Percentiles rank a stretch among this genome's conserved stretches.
These are phyloP conservation scores for Monosporozyma siamensis DNA, from an alignment of 805 yeast species.

Conservation along the genomic window DNA sequence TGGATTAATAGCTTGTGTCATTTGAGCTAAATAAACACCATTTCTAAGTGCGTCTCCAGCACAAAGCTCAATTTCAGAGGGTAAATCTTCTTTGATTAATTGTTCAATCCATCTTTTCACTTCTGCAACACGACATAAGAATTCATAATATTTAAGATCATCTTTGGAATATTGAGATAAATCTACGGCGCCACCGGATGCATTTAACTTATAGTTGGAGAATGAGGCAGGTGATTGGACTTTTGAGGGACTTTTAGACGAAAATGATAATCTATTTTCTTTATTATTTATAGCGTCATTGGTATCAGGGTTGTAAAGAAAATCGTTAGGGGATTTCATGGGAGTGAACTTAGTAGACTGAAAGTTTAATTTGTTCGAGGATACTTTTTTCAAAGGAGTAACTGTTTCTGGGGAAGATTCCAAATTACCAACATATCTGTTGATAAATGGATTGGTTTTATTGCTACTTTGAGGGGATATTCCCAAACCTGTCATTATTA, in stretches of 20 bases:
- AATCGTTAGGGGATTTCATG: not conserved
- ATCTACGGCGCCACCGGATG: conserved; percentile 1
- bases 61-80: conserved; percentile 45
- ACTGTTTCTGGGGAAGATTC: not conserved
- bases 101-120: conserved; percentile 74
- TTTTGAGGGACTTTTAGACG: conserved; percentile 1
- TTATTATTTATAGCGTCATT: not conserved
- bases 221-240: not conserved
- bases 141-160: conserved; percentile 53
- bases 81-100: conserved; percentile 48
- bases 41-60: conserved; percentile 58
- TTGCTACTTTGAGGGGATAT: not conserved
- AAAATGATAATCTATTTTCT: not conserved
- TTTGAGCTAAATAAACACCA: conserved; percentile 77
- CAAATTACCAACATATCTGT: conserved; percentile 24
- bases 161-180: conserved; percentile 8
- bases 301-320: not conserved
- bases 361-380: conserved; percentile 14
- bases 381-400: conserved; percentile 14
- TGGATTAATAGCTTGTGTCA: conserved; percentile 66
- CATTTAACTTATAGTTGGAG: not conserved
- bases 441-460: conserved; percentile 15
- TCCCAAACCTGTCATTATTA: not conserved
- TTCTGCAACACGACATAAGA: conserved; percentile 69
- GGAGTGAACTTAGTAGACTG: not conserved